Percentiles rank a stretch among this genome's conserved stretches.
These are phyloP conservation scores for Daldinia concentrica DNA, from an alignment of 495 filamentous ascomycete species.

Conservation along the genomic window DNA sequence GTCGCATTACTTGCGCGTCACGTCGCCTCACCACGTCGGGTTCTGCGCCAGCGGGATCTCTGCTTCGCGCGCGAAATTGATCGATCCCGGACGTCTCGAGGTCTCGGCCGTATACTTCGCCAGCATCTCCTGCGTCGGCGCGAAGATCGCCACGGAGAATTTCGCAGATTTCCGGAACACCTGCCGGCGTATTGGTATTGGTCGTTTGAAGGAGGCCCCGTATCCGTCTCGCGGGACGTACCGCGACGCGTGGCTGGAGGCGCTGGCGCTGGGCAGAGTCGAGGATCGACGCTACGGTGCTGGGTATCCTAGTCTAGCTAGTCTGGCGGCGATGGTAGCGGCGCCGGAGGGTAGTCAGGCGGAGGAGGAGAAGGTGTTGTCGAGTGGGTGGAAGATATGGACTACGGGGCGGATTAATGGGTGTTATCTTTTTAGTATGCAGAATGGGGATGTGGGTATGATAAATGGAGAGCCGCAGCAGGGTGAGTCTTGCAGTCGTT, in stretches of 20 bases:
- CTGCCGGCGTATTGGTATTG: not conserved
- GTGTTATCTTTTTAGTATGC: conserved; percentile 3
- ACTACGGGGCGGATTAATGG: not conserved
- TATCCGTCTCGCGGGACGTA: conserved; percentile 14
- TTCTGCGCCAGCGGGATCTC: conserved; percentile 26
- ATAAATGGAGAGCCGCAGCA: conserved; percentile 6
- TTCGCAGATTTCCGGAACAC: not conserved
- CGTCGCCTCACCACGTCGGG: not conserved
- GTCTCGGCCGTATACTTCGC: conserved; percentile 11
- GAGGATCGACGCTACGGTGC: not conserved
- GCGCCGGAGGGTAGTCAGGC: not conserved
- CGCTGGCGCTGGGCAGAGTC: conserved; percentile 1
- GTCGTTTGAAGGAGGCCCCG: not conserved
- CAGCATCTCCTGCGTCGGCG: not conserved
- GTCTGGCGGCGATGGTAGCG: not conserved
- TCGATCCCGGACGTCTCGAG: not conserved
- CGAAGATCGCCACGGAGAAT: not conserved
- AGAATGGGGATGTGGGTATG: conserved; percentile 23
- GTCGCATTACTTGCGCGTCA: not conserved
- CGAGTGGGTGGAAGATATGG: conserved; percentile 4
- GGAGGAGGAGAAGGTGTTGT: not conserved
- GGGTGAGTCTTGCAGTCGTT: conserved; percentile 14
- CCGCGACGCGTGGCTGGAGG: conserved; percentile 11
- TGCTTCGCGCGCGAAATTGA: not conserved
- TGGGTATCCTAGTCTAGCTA: not conserved